Evolutionary conservation across 169 alveolate genomes (phyloP).

Genomic region (Plasmodium inui): DNA sequence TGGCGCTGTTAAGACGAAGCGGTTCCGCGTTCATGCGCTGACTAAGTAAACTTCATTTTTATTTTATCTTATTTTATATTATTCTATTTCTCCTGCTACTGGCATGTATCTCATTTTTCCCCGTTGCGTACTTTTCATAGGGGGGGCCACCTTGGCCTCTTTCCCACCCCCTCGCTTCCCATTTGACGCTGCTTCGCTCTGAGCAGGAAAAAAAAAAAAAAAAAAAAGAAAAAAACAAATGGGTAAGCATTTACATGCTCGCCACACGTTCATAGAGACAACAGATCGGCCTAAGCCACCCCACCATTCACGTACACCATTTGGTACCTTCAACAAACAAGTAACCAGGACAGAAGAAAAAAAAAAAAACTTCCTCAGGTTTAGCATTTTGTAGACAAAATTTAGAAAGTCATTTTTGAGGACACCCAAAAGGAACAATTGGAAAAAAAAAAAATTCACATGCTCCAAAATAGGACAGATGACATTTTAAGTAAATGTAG

Average conservation of each 20-base stretch:
- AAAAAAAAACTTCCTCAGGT: constrained; percentile 25
- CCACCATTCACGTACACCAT: neutral
- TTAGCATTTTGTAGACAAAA: constrained; percentile 57
- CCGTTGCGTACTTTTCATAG: neutral
- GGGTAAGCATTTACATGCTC: neutral
- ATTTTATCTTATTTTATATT: neutral
- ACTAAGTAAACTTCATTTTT: neutral
- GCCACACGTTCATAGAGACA: neutral
- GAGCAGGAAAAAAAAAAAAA: neutral
- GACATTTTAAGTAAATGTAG: neutral
- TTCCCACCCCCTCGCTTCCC: neutral
- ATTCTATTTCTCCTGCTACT: neutral
- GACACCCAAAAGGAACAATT: neutral
- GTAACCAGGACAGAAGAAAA: constrained; percentile 15
- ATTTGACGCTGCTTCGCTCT: neutral
- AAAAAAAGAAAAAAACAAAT: neutral
- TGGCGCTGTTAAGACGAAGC: neutral
- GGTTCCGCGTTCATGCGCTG: neutral
- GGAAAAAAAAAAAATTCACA: constrained; percentile 3
- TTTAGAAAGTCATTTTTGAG: constrained; percentile 32
- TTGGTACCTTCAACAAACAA: constrained; percentile 20
- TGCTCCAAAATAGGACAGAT: neutral
- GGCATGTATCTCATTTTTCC: neutral
- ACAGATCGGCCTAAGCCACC: neutral
- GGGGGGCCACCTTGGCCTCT: neutral